Evolutionary conservation across 805 yeast species (phyloP).

Genomic region (Candida maesae): DNA sequence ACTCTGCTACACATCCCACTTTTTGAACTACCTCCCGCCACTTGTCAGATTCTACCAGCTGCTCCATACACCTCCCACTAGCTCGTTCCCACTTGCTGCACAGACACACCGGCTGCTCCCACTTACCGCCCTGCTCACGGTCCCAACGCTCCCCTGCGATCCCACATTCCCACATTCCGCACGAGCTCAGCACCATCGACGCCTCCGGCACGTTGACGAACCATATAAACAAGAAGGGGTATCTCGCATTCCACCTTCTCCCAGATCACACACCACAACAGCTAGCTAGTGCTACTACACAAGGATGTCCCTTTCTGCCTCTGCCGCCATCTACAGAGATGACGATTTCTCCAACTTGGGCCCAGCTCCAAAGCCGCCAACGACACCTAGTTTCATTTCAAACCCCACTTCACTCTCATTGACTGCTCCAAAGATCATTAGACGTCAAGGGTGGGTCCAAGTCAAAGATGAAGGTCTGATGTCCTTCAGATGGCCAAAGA

Average conservation of each 20-base stretch:
- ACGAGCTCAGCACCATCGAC: not conserved
- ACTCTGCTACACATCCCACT: not conserved
- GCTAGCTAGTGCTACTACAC: not conserved
- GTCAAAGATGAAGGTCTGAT: conserved; percentile 90
- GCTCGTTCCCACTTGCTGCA: too few relatives aligned
- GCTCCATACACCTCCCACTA: too few relatives aligned
- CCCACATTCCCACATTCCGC: conserved; percentile 3
- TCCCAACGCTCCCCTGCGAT: not conserved
- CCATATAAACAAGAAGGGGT: not conserved
- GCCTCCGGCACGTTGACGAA: conserved; percentile 1
- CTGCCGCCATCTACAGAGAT: conserved; percentile 38
- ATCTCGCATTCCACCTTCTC: not conserved
- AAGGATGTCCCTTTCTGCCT: conserved; percentile 37
- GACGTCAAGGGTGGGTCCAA: conserved; percentile 79
- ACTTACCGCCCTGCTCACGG: not conserved
- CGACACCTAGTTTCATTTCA: conserved; percentile 32
- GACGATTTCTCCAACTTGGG: conserved; percentile 51
- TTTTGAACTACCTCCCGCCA: too few relatives aligned
- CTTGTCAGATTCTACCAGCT: too few relatives aligned
- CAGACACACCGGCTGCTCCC: not conserved
- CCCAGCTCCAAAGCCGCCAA: conserved; percentile 53
- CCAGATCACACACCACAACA: not conserved
- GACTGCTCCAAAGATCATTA: conserved; percentile 25
- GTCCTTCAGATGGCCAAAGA: conserved; percentile 89
- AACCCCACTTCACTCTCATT: conserved; percentile 26